Base-by-base conservation (phyloP, 371 early-diverging fungal genomes). In the Mucor circinelloides region DNA sequence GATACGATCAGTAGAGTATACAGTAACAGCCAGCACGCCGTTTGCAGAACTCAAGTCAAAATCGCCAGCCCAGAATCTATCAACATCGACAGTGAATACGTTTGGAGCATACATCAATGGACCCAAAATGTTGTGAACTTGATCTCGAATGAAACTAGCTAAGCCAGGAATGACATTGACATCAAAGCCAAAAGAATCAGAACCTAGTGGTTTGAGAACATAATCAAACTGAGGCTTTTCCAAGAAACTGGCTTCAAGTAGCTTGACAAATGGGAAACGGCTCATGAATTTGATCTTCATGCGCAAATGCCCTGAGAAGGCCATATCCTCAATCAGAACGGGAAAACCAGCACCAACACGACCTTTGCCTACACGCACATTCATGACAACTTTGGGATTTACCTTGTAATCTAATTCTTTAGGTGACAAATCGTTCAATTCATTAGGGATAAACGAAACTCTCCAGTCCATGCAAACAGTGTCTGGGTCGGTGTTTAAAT, bases 221-320 rank as follows among this genome's bases (percentile, higher is more conserved):
- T 97, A 99, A 78, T 98, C 97, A 64, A 99, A 88, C 10, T 82
- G 72, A 21, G 99, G 99, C 15, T 88, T 86, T 67, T 94, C 92
- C 68, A 96, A 72, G 72, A 99, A 95, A 65, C 92, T 89, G 48
- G 95, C 86, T 62, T 96, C 94, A n/a, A 97, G 88, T 0, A 88
- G 85, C 73, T 94, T 92, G 64, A 98, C 88, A 70, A 96, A 92
- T 0, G 99, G 99, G 74, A 90, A 97, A 61, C 85, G 88, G 69
- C 91, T 88, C 71, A 90, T 95, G 67, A 93, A 89, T 77, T 91
- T 94, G 69, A 95, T 81, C 75, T 90, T 93, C 59, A 96, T 74
- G 64, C 91, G 89, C 73, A 92, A 84, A 64, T 87, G 83, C n/a
- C 96, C 98, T 57, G 82, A 81, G 69, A 99, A 95, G 15, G 93